Base-by-base conservation (phyloP, 345 rosid species). In the Citrus reticulata region DNA sequence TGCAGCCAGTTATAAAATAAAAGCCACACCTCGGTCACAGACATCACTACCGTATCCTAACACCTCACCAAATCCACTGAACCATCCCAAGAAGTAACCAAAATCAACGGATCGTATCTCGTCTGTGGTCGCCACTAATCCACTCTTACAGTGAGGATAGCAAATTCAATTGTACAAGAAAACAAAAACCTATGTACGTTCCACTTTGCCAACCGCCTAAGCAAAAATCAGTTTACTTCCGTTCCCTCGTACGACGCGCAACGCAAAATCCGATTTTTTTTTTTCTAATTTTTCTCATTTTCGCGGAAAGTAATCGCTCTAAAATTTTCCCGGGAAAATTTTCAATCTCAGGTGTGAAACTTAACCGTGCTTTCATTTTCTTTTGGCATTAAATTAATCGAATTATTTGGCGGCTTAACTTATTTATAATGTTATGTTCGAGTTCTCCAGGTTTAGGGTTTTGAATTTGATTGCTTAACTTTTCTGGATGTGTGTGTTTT, bases 221-320 rank as follows among this genome's bases (percentile, higher is more conserved):
- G 64, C 65, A 66, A 76, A 63, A 67, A 19, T 24, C 79, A n/a
- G 57, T 67, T 76, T 37, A 17, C 64, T 35, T 59, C 76, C 34
- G 32, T 67, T 57, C 34, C 16, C 40, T 49, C 30, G 13, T 29
- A 27, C 24, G n/a, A 68, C 30, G 49, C 49, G 11, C 30, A 4
- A 22, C 3, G 1, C 72, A 6, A 68, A 51, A 71, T 30, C n/a
- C 37, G 20, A n/a, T 0, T 5, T 19, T 0, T 46, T 6, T 35
- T 35, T 35, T 37, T 7, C 22, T 39, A 4, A 32, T 29, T 42
- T 11, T 46, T 5, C 35, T 27, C 13, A 25, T 62, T 46, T 63
- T 30, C 70, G 37, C 34, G 51, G 54, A 51, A 65, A 49, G 54
- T 10, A 19, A 19, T 30, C 6, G 20, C 55, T 24, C 57, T 24